phyloP scores from a whole-genome alignment of 208 protist species.

The Lotmaria passim region DNA sequence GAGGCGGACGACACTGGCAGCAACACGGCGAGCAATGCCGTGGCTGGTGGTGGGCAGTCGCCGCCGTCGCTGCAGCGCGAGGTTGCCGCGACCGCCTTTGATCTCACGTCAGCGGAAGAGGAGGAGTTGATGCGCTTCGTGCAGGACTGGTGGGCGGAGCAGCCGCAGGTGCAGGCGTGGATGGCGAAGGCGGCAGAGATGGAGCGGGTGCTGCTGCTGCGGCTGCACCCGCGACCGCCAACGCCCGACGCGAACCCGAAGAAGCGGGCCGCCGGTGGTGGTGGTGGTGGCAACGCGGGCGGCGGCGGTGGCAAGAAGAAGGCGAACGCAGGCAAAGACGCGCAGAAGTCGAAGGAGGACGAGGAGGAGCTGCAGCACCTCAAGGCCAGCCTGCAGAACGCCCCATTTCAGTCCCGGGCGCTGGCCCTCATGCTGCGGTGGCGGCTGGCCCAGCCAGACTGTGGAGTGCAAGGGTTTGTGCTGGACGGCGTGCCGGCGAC shows the following conservation, averaged over 20 bases:
- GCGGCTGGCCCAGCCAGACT: constrained; percentile 82
- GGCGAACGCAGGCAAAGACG: constrained; percentile 39
- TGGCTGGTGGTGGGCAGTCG: background rate
- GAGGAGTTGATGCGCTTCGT: constrained; percentile 63
- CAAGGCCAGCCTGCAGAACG: constrained; percentile 60
- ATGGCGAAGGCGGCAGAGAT: constrained; percentile 76
- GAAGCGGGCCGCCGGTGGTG: constrained; percentile 35
- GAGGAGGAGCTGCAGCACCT: constrained; percentile 70
- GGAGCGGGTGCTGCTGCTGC: constrained; percentile 79
- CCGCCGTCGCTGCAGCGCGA: constrained; percentile 34
- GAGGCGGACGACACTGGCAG: constrained; percentile 3
- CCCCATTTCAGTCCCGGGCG: constrained; percentile 80
- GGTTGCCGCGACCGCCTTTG: constrained; percentile 28
- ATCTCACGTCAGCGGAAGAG: constrained; percentile 63
- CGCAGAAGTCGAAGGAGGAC: constrained; percentile 65
- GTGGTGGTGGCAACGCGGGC: constrained; percentile 34
- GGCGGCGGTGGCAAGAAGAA: constrained; percentile 38
- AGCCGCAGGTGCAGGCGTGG: too few species aligned
- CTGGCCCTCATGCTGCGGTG: constrained; percentile 90
- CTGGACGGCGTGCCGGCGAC: constrained; percentile 92
- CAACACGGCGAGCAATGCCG: constrained; percentile 1
- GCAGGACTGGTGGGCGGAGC: constrained; percentile 68
- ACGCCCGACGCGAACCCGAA: constrained; percentile 72
- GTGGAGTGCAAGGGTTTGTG: constrained; percentile 93
- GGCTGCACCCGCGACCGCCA: constrained; percentile 42